Evolutionary conservation across 2,329 filamentous ascomycete species (phyloP).

Genomic region (Domatiomyces globalis): DNA sequence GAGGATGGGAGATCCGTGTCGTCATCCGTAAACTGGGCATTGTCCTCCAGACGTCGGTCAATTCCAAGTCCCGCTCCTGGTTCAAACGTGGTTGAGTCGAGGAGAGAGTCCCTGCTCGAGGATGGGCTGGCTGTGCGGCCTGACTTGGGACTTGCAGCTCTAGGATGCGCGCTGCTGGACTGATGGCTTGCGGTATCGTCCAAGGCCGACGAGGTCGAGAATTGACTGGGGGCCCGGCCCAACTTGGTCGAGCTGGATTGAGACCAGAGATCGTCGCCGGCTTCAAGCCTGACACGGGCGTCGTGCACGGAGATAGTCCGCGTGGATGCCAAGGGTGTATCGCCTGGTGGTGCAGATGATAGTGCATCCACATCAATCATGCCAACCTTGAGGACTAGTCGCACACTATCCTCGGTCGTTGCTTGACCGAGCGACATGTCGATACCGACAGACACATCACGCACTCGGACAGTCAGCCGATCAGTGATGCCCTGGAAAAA

Average conservation of each 20-base stretch:
- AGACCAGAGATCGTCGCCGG: slow-evolving; percentile 1
- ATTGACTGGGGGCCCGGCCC: neutral
- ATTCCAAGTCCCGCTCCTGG: neutral
- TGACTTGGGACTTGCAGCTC: neutral
- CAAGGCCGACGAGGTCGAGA: neutral
- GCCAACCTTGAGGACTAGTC: neutral
- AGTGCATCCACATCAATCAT: neutral
- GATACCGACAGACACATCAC: slow-evolving; percentile 27
- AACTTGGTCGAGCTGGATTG: slow-evolving; percentile 13
- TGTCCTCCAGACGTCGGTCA: neutral
- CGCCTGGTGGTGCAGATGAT: neutral
- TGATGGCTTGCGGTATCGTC: neutral
- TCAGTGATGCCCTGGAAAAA: slow-evolving; percentile 46
- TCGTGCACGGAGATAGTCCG: neutral
- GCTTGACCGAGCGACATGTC: neutral
- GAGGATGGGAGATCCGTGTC: neutral
- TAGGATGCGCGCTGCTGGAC: neutral
- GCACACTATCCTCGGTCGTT: neutral
- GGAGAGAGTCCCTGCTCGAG: neutral
- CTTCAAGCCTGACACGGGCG: neutral
- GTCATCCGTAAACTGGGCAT: neutral
- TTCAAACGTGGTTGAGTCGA: neutral
- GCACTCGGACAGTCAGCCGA: slow-evolving; percentile 40
- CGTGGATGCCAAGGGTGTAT: neutral
- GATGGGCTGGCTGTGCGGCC: neutral